Evolutionary conservation across 495 filamentous ascomycete genomes (phyloP).

Genomic region (Friedmanniomyces simplex): DNA sequence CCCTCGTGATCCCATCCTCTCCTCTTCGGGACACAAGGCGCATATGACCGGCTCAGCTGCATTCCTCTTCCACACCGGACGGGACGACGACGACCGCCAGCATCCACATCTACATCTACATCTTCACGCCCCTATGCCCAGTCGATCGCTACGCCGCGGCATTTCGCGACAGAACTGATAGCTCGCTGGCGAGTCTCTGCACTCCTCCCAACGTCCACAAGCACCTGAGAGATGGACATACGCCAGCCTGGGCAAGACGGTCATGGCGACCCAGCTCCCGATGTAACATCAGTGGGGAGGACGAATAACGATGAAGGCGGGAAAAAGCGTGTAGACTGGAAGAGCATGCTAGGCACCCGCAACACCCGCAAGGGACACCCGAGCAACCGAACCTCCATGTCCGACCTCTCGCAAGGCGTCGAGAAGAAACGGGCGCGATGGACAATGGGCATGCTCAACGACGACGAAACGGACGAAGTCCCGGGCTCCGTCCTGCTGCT

Average conservation of each 20-base stretch:
- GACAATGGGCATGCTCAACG: conserved; percentile 77
- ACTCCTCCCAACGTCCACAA: too few species aligned
- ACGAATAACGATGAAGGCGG: not conserved
- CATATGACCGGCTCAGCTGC: too few species aligned
- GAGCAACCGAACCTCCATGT: conserved; percentile 17
- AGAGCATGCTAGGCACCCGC: conserved; percentile 9
- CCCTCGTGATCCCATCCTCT: too few species aligned
- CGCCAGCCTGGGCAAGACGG: not conserved
- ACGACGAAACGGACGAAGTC: conserved; percentile 75
- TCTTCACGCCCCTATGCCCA: too few species aligned
- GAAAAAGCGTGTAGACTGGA: conserved; percentile 13
- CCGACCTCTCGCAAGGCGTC: conserved; percentile 7
- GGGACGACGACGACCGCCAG: too few species aligned
- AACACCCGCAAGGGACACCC: not conserved
- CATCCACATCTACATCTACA: too few species aligned
- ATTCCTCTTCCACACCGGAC: too few species aligned
- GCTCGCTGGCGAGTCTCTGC: too few species aligned
- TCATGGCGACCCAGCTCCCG: not conserved
- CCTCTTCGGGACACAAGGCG: too few species aligned
- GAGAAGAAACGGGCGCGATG: conserved; percentile 37
- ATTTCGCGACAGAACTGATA: too few species aligned
- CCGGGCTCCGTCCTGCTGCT: conserved; percentile 81
- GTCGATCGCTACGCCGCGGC: too few species aligned
- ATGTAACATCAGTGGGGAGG: not conserved
- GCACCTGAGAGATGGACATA: too few species aligned